Base-by-base conservation (phyloP, 805 yeast species). In the Wickerhamiella nectarea region DNA sequence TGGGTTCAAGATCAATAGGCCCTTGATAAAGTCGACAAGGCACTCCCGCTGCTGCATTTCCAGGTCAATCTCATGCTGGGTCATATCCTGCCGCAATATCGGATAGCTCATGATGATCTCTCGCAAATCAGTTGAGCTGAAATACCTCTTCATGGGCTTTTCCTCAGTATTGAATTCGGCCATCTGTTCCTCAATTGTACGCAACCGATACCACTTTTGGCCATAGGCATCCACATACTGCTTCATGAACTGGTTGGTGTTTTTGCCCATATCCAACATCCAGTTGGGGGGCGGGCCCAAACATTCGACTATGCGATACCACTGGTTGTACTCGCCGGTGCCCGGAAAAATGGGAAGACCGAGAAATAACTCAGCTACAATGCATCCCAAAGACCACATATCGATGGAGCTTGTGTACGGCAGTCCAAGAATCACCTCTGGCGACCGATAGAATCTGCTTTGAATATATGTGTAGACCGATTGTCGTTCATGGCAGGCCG, bases 321-420 rank as follows among this genome's bases (percentile, higher is more conserved):
- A 65, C 61, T 89, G 96, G 58, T 89, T 86, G 61, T 78, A 91
- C 61, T 91, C 98, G 0, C 95, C 82, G 3, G 86, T 72, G 3
- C 98, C 98, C 0, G 98, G 96, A 54, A 89, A 85, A 52, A 89
- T 69, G 1, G 98, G 98, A 45, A 89, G 68, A 1, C 98, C 98
- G 41, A 89, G 62, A 52, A 81, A 87, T 38, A 89, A 65, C 60
- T 91, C 99, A 1, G 91, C 93, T 26, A 85, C 75, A 41, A 91
- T 84, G 58, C 96, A 82, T 0, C 95, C 98, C 36, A 87, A 65
- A 0, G 97, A 89, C 99, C 99, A 91, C 76, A 89, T 85, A 59
- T 89, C 98, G 43, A 91, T 89, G 6, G 94, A 76, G 8, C 94
- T 75, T 0, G 95, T 81, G 57, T 91, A 89, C 4, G 95, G 94